Base-by-base conservation (phyloP, 768 basidiomycete genomes). In the Leccinellum luteum region DNA sequence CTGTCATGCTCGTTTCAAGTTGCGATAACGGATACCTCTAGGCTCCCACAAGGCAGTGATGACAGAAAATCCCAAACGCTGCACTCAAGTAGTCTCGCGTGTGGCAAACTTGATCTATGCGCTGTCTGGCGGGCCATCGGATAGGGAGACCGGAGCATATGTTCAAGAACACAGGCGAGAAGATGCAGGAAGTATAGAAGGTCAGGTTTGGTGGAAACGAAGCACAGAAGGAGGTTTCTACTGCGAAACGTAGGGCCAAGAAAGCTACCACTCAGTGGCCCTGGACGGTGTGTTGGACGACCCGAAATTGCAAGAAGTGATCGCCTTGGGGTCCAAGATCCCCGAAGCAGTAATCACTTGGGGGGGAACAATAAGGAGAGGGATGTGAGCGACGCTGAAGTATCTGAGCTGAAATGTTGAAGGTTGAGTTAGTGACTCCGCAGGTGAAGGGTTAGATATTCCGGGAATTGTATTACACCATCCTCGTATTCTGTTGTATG, bases 1-100 rank as follows among this genome's bases (percentile, higher is more conserved):
- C 80, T 13, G 85, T 92, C 74, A 97, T 98, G 92, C 79, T 82
- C 34, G 78, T 98, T 56, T 98, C 96, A 7, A 85, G 81, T 51
- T 82, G 87, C 10, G 96, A 94, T 25, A 98, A 99, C 74, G 83
- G 82, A 58, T 99, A 97, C 76, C 86, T 99, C n/a, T 94, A 96
- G 70, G 84, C 90, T 3, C 89, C 92, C 25, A 89, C 80, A 98
- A 96, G 73, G 83, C 92, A 6, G 79, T 98, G 60, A 86, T 96
- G 77, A 76, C 83, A 9, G 83, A 85, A 61, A 81, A 93, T 60
- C 92, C 93, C 3, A 79, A 80, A 55, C 89, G 94, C 57, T 96
- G 93, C 65, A 94, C 90, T 3, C 87, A 91, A 65, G 94, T 98
- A 63, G 78, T 98, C 56, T 86, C 90, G 50, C 86, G 94, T 54